phyloP scores from a whole-genome alignment of 495 filamentous ascomycete genomes.

The Aspergillus ostianus region DNA sequence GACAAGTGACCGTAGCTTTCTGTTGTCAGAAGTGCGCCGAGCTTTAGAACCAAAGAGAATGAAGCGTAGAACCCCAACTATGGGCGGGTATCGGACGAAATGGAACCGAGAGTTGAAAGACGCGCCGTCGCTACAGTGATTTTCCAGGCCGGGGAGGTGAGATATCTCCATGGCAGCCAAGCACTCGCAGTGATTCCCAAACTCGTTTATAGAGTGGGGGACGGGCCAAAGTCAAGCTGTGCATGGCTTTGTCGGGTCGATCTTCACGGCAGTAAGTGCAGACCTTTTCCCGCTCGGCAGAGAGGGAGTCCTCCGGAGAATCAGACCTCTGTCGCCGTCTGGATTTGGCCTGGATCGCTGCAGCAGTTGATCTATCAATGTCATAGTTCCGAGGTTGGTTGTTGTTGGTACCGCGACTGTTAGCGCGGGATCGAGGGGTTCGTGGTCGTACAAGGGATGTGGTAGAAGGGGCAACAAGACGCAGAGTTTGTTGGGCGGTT shows the following conservation, averaged over 20 bases:
- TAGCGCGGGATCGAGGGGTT: slow-evolving; percentile 26
- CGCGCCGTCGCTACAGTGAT: slow-evolving; percentile 9
- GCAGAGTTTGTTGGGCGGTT: slow-evolving; percentile 33
- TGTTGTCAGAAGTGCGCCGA: background rate
- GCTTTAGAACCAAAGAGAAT: background rate
- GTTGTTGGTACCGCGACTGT: slow-evolving; percentile 24
- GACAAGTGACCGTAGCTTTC: background rate
- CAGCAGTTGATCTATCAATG: slow-evolving; percentile 39
- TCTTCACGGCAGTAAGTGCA: slow-evolving; percentile 40
- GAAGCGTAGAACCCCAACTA: background rate
- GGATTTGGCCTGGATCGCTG: slow-evolving; percentile 40
- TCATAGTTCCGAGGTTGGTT: slow-evolving; percentile 25
- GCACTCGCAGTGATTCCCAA: slow-evolving; percentile 30
- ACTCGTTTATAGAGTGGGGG: slow-evolving; percentile 29
- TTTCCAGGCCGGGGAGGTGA: slow-evolving; percentile 17
- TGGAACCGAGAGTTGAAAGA: background rate
- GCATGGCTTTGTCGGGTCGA: slow-evolving; percentile 27
- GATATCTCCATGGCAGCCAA: slow-evolving; percentile 26
- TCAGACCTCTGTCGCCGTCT: slow-evolving; percentile 38
- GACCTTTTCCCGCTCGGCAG: slow-evolving; percentile 24
- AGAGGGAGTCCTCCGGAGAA: slow-evolving; percentile 21
- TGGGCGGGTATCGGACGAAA: background rate
- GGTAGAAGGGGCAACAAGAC: slow-evolving; percentile 41
- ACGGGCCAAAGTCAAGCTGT: slow-evolving; percentile 20
- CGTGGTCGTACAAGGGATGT: slow-evolving; percentile 32